Base-by-base conservation (phyloP, 371 early-diverging fungal genomes). In the Amoeboaphelidium protococcarum region DNA sequence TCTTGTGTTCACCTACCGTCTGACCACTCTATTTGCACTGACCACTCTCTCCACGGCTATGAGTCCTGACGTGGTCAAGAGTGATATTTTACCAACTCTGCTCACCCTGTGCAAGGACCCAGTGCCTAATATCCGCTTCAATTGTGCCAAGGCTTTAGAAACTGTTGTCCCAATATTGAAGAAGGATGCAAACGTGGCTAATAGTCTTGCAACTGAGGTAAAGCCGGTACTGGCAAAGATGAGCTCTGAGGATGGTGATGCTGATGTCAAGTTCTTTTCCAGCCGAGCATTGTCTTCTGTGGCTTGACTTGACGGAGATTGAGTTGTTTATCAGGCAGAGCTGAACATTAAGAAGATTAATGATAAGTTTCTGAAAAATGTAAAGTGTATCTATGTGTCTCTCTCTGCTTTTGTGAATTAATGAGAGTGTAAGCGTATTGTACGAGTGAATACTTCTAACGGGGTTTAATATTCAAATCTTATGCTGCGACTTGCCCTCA, bases 41-140 rank as follows among this genome's bases (percentile, higher is more conserved):
- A 82, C 89, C 42, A 84, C 80, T 10, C 74, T 91, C 63, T 76
- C 89, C n/a, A 74, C 79, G 26, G 82, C 80, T 26, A 73, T 84
- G 43, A 76, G 80, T 25, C 72, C 82, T 41, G 77, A 80, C 52
- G 78, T 87, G 31, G 73, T 94, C 43, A 77, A 76, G 52, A 87
- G 86, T 41, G 66, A 71, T 51, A 78, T 92, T 50, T 54, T 96
- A 52, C 94, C 97, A 12, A 77, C 86, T 16, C 73, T 91, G 44
- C 72, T 71, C 52, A 70, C 62, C 46, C 68, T 94, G 51, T 76
- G 78, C 25, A 68, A 69, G 40, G 97, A 96, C 57, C 88, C 89
- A 20, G 90, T 96, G 52, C 94, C 97, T 54, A 96, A 96, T 61
- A 92, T 96, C 57, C 85, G 97, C 41, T 96, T 96, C 72, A 96